Evolutionary conservation across 371 early-diverging fungal genomes (phyloP).

Genomic region (Dentiscutata heterogama): DNA sequence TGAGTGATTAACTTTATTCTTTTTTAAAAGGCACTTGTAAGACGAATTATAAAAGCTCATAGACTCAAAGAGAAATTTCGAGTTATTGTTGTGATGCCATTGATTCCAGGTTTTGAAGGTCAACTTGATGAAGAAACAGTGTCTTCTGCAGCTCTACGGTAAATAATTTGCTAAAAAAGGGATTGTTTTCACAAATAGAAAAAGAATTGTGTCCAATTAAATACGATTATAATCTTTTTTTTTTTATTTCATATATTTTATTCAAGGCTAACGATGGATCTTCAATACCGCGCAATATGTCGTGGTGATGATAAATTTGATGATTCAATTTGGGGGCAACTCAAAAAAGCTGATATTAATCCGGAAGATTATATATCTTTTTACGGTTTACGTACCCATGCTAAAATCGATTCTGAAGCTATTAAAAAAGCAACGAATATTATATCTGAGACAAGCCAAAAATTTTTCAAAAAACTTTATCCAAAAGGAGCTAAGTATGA

Average conservation of each 20-base stretch:
- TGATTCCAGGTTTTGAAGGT: conserved; percentile 84
- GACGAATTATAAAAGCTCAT: conserved; percentile 81
- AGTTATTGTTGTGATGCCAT: conserved; percentile 88
- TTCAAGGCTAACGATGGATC: conserved; percentile 72
- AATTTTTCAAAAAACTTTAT: background rate
- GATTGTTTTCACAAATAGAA: conserved; percentile 43
- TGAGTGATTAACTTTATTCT: background rate
- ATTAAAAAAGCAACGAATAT: background rate
- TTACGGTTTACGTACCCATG: conserved; percentile 77
- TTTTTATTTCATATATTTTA: conserved; percentile 16
- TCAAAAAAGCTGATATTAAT: conserved; percentile 65
- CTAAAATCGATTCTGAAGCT: conserved; percentile 53
- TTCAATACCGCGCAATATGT: conserved; percentile 80
- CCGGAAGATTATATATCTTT: conserved; percentile 76
- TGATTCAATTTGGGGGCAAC: conserved; percentile 66
- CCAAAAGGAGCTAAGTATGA: background rate
- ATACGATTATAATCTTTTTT: background rate
- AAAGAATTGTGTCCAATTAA: background rate
- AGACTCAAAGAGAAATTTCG: conserved; percentile 74
- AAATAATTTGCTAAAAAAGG: conserved; percentile 80
- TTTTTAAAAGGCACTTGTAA: conserved; percentile 44
- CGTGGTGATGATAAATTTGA: conserved; percentile 59
- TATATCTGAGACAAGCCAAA: background rate
- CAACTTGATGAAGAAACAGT: conserved; percentile 80
- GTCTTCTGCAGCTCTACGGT: conserved; percentile 78